phyloP scores from a whole-genome alignment of 73 alveolate species.

The Tetrahymena elliotti region DNA sequence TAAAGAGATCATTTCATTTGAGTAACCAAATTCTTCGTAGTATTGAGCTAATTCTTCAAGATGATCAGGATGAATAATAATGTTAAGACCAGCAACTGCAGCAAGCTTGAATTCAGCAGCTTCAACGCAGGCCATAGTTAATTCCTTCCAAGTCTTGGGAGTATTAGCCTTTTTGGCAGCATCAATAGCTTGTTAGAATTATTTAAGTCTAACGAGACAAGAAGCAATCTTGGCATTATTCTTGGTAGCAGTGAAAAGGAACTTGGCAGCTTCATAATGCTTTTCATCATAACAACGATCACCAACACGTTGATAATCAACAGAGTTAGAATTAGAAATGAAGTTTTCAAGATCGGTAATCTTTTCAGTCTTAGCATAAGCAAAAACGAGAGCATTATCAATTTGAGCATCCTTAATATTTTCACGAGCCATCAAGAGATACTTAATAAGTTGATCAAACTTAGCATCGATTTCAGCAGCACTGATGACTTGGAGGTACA shows the following conservation, averaged over 20 bases:
- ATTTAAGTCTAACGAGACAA: conserved; percentile 82
- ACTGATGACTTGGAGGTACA: conserved; percentile 74
- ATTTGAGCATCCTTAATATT: conserved; percentile 73
- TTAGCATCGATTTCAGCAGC: conserved; percentile 81
- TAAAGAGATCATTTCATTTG: conserved; percentile 81
- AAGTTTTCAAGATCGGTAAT: conserved; percentile 88
- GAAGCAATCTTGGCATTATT: conserved; percentile 93
- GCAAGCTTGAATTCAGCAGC: conserved; percentile 96
- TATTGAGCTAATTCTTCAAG: conserved; percentile 89
- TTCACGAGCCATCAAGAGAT: conserved; percentile 85
- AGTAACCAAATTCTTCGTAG: conserved; percentile 94
- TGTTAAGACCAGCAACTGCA: conserved; percentile 88
- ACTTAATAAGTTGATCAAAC: conserved; percentile 80
- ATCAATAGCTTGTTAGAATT: conserved; percentile 89
- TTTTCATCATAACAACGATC: conserved; percentile 94
- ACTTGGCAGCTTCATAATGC: conserved; percentile 92
- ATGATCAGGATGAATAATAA: conserved; percentile 91
- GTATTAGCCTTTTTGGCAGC: conserved; percentile 96
- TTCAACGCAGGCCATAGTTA: conserved; percentile 95
- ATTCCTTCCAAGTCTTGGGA: conserved; percentile 98
- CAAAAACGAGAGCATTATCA: conserved; percentile 85
- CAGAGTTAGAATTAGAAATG: conserved; percentile 81
- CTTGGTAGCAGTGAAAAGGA: conserved; percentile 79
- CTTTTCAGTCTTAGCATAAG: conserved; percentile 89
- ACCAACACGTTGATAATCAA: conserved; percentile 85